Percentiles rank a stretch among this genome's conserved stretches.
phyloP scores from a whole-genome alignment of 177 flowering plant genomes.

The Tripterygium wilfordii region DNA sequence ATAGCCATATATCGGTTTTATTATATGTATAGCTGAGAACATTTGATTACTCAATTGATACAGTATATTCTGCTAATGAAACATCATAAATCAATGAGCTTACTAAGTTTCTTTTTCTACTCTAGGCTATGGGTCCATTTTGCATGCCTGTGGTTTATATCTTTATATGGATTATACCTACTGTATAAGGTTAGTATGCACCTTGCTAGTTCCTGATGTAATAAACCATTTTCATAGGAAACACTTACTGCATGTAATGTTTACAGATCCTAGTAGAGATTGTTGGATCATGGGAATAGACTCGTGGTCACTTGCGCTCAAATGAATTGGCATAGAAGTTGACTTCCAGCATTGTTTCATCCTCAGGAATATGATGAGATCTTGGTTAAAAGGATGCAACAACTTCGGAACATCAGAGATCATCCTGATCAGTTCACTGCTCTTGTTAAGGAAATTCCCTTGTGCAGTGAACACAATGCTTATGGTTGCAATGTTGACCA shows the following conservation, averaged over 20 bases:
- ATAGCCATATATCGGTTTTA: too few species aligned
- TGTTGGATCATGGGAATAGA: too few species aligned
- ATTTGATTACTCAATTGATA: too few species aligned
- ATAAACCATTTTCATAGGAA: too few species aligned
- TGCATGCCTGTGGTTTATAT: conserved; percentile 62
- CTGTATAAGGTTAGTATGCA: conserved; percentile 52
- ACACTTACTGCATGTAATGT: too few species aligned
- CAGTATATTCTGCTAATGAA: too few species aligned
- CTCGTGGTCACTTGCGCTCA: conserved; percentile 2
- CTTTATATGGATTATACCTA: conserved; percentile 64
- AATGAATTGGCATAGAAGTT: conserved; percentile 7
- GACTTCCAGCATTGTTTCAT: conserved; percentile 9
- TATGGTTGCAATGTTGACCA: conserved; percentile 64
- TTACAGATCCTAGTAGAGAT: too few species aligned
- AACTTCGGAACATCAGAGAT: conserved; percentile 39
- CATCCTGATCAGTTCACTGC: conserved; percentile 75
- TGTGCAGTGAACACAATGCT: conserved; percentile 64
- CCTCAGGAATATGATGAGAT: conserved; percentile 66
- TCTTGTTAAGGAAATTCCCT: conserved; percentile 74
- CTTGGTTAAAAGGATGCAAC: conserved; percentile 50
- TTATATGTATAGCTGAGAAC: too few species aligned
- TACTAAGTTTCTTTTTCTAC: conserved; percentile 5
- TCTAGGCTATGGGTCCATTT: conserved; percentile 96
- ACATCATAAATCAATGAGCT: too few species aligned
- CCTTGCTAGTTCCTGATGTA: too few species aligned